phyloP scores from a whole-genome alignment of 2,329 filamentous ascomycete genomes.

The Coniochaeta sp. region DNA sequence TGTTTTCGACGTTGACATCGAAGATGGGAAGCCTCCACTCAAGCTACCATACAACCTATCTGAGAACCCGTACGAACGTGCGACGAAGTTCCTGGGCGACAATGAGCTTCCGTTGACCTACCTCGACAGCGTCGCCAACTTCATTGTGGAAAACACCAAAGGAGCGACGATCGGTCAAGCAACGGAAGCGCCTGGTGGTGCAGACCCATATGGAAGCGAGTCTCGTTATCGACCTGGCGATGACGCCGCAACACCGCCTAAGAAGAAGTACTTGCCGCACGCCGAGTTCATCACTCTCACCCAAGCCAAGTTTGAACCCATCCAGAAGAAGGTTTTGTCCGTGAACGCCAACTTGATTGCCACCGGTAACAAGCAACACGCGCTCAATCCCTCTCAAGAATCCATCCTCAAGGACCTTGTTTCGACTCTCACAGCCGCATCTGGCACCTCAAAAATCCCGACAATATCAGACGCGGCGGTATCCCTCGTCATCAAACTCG shows the following conservation, averaged over 20 bases:
- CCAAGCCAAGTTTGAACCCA: constrained; percentile 57
- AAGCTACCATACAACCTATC: constrained; percentile 93
- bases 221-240: constrained; percentile 72
- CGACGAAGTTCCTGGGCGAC: constrained; percentile 81
- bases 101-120: constrained; percentile 85
- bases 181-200: constrained; percentile 27
- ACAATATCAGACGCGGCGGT: constrained; percentile 41
- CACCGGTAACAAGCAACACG: constrained; percentile 63
- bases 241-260: constrained; percentile 28
- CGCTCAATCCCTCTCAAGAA: constrained; percentile 63
- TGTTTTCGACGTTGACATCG: constrained; percentile 93
- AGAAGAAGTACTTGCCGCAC: constrained; percentile 64
- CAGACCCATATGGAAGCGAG: constrained; percentile 73
- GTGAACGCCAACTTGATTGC: constrained; percentile 67
- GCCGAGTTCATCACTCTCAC: constrained; percentile 72
- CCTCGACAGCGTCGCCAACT: constrained; percentile 85
- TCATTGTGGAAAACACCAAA: constrained; percentile 84
- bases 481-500: constrained; percentile 61
- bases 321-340: constrained; percentile 32
- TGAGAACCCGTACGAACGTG: constrained; percentile 86
- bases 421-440: constrained; percentile 51
- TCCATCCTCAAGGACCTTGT: constrained; percentile 53
- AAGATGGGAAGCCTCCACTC: constrained; percentile 84
- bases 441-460: constrained; percentile 23
- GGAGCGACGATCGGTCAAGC: constrained; percentile 71